Evolutionary conservation across 1,139 yeast genomes (phyloP).

Genomic region (Kodamaea anthophila): DNA sequence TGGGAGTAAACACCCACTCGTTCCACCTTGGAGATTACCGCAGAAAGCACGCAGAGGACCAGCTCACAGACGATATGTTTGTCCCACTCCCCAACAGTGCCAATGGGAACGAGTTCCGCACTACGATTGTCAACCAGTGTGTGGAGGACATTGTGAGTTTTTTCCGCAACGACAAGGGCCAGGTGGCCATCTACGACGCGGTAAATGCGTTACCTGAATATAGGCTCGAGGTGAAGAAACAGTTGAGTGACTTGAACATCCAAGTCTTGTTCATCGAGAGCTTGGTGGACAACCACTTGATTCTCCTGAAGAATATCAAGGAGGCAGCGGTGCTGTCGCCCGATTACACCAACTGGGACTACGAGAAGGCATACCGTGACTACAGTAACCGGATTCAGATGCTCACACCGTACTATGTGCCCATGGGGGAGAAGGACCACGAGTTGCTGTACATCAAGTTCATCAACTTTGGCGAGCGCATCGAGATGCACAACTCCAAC

Average conservation of each 20-base stretch:
- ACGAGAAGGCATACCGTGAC: constrained; percentile 55
- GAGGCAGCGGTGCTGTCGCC: constrained; percentile 85
- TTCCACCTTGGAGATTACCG: constrained; percentile 94
- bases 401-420: constrained; percentile 47
- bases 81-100: constrained; percentile 51
- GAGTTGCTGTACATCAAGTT: constrained; percentile 70
- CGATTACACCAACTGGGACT: constrained; percentile 74
- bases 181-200: constrained; percentile 94
- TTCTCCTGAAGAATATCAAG: constrained; percentile 67
- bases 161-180: constrained; percentile 73
- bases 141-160: constrained; percentile 64
- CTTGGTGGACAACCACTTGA: constrained; percentile 64
- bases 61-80: constrained; percentile 66
- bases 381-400: constrained; percentile 48
- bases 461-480: constrained; percentile 84
- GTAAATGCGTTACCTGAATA: constrained; percentile 76
- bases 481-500: constrained; percentile 73
- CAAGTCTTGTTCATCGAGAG: constrained; percentile 87
- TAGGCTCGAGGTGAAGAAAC: constrained; percentile 51
- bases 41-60: constrained; percentile 50
- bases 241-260: constrained; percentile 53
- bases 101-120: constrained; percentile 52
- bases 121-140: constrained; percentile 57
- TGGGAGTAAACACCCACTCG: constrained; percentile 88
- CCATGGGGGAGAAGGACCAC: constrained; percentile 45